Evolutionary conservation across 2,329 filamentous ascomycete species (phyloP).

Genomic region (Polytolypa hystricis): DNA sequence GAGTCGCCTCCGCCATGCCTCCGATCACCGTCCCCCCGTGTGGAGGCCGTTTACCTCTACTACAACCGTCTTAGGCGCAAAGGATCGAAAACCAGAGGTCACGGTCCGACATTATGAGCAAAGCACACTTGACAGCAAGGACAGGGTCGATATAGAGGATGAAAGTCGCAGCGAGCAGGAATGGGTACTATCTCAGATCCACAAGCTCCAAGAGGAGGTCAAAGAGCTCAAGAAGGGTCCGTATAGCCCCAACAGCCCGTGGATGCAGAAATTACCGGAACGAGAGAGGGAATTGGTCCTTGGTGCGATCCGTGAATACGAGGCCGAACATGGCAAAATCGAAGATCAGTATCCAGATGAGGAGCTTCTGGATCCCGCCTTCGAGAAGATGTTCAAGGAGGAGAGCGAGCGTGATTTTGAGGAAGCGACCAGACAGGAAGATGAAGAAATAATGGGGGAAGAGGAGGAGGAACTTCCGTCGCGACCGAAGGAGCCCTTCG

Average conservation of each 20-base stretch:
- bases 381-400: constrained; percentile 26
- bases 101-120: constrained; percentile 36
- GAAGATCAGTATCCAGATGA: constrained; percentile 6
- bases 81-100: constrained; percentile 26
- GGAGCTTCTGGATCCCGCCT: constrained; percentile 9
- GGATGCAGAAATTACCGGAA: constrained; percentile 32
- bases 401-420: constrained; percentile 21
- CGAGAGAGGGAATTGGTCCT: constrained; percentile 31
- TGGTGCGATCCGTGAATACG: constrained; percentile 32
- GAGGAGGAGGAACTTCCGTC: constrained; percentile 10
- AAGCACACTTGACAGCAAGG: constrained; percentile 24
- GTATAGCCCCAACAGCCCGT: constrained; percentile 32
- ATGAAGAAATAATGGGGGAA: constrained; percentile 12
- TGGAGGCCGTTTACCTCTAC: constrained; percentile 23
- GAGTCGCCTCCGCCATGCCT: constrained; percentile 17
- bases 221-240: constrained; percentile 31
- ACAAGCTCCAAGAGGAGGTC: constrained; percentile 30
- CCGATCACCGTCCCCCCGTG: constrained; percentile 10
- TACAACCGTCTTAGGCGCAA: constrained; percentile 20
- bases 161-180: constrained; percentile 28
- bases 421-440: neutral
- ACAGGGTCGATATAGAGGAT: constrained; percentile 27
- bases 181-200: constrained; percentile 27
- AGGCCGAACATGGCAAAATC: constrained; percentile 23
- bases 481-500: constrained; percentile 16